Evolutionary conservation across 2,329 filamentous ascomycete genomes (phyloP).

Genomic region (Atkinsonella hypoxylon): DNA sequence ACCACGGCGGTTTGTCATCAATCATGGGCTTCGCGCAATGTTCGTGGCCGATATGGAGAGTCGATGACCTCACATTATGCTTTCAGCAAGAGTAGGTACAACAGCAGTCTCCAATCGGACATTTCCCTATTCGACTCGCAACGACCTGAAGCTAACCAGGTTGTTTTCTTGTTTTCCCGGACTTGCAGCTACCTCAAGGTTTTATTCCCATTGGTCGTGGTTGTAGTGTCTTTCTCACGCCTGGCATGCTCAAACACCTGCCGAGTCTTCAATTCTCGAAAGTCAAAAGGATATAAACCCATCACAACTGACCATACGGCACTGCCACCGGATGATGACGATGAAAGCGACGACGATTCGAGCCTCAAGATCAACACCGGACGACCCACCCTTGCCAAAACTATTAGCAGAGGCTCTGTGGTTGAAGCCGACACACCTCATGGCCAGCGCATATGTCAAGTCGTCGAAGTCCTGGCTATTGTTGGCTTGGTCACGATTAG

Average conservation of each 20-base stretch:
- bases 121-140: too few relatives aligned
- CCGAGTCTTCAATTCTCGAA: conserved; percentile 38
- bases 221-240: conserved; percentile 57
- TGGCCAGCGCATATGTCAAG: conserved; percentile 57
- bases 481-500: conserved; percentile 60
- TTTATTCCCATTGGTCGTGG: conserved; percentile 62
- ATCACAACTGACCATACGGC: conserved; percentile 39
- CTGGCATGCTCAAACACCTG: conserved; percentile 47
- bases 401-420: conserved; percentile 48
- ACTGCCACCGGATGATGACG: conserved; percentile 35
- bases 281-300: conserved; percentile 42
- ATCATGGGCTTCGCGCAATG: conserved; percentile 41
- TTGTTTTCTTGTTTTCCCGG: background rate
- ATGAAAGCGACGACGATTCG: conserved; percentile 49
- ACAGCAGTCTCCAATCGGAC: background rate
- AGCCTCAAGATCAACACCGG: conserved; percentile 45
- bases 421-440: conserved; percentile 66
- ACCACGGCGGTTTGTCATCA: conserved; percentile 8
- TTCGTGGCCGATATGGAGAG: conserved; percentile 46
- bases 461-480: conserved; percentile 66
- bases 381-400: conserved; percentile 45
- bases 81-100: conserved; percentile 54
- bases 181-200: conserved; percentile 40
- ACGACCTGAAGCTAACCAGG: background rate
- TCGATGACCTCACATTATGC: conserved; percentile 52